Percentiles rank a stretch among this genome's conserved stretches.
Evolutionary conservation across 441 rosid species (phyloP).

Genomic region (Geranium incanum): DNA sequence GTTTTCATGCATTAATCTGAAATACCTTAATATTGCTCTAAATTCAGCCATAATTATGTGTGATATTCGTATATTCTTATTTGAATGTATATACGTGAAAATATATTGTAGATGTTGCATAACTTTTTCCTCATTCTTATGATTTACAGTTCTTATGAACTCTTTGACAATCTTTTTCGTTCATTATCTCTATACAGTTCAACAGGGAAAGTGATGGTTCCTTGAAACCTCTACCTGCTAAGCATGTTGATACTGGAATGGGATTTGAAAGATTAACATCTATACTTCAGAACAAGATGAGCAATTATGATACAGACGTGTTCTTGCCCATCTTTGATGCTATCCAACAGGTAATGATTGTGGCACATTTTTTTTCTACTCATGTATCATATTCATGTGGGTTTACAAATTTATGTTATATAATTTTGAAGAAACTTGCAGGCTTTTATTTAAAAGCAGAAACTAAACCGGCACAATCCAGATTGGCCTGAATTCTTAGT

Average conservation of each 20-base stretch:
- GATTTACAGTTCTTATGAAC: not conserved
- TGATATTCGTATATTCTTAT: constrained; percentile 3
- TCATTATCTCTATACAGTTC: constrained; percentile 41
- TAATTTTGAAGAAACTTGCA: not conserved
- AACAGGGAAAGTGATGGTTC: constrained; percentile 89
- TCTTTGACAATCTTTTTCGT: constrained; percentile 3
- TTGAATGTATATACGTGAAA: no score
- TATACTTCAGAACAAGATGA: constrained; percentile 88
- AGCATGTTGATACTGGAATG: constrained; percentile 98
- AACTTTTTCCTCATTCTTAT: not conserved
- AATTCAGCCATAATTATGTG: not conserved
- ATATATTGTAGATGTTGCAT: not conserved
- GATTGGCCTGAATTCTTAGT: not conserved
- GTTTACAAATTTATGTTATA: not conserved
- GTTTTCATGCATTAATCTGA: not conserved
- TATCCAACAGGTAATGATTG: constrained; percentile 59
- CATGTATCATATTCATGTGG: not conserved
- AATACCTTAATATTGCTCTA: not conserved
- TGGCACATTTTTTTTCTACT: not conserved
- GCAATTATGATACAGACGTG: constrained; percentile 98
- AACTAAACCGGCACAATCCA: not conserved
- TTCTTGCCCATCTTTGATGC: constrained; percentile 89
- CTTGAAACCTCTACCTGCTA: constrained; percentile 78
- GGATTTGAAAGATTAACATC: constrained; percentile 96
- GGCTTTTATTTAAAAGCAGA: not conserved